Percentiles rank a stretch among this genome's conserved stretches.
These are phyloP conservation scores for Russula compacta DNA, from an alignment of 768 basidiomycete genomes.

Conservation along the genomic window DNA sequence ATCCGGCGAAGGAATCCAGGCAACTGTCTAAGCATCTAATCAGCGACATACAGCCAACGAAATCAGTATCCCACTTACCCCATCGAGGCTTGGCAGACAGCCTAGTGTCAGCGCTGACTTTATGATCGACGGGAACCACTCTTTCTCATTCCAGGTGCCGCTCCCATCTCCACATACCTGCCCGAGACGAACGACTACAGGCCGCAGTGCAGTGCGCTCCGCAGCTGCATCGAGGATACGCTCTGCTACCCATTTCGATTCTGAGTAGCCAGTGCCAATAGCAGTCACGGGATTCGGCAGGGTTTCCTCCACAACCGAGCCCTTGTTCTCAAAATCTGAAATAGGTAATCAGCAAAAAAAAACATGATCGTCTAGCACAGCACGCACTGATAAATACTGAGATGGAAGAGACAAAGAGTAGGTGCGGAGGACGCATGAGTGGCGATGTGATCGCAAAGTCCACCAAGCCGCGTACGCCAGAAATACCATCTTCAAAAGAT, in stretches of 20 bases:
- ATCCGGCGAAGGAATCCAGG: slow-evolving; percentile 24
- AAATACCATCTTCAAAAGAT: slow-evolving; percentile 22
- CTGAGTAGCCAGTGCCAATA: slow-evolving; percentile 21
- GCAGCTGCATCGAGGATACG: slow-evolving; percentile 21
- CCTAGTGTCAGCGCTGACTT: slow-evolving; percentile 19
- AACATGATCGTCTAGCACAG: not conserved
- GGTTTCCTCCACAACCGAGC: slow-evolving; percentile 14
- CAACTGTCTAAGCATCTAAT: slow-evolving; percentile 13
- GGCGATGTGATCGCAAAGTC: slow-evolving; percentile 21
- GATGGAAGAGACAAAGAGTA: slow-evolving; percentile 23
- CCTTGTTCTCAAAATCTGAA: slow-evolving; percentile 21
- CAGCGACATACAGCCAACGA: not conserved
- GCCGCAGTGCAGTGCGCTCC: slow-evolving; percentile 12
- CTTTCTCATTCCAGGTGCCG: slow-evolving; percentile 24
- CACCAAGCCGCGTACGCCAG: slow-evolving; percentile 17
- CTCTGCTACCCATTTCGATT: slow-evolving; percentile 23
- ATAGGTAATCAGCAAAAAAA: not conserved
- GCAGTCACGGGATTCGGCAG: slow-evolving; percentile 14
- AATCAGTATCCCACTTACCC: slow-evolving; percentile 8
- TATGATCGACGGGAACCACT: slow-evolving; percentile 24
- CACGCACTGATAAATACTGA: slow-evolving; percentile 20
- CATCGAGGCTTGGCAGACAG: slow-evolving; percentile 20
- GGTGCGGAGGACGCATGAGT: slow-evolving; percentile 10
- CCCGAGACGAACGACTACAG: slow-evolving; percentile 22
- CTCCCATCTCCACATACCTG: slow-evolving; percentile 25